Percentiles rank a stretch among this genome's conserved stretches.
These are phyloP conservation scores for Hypoxylon sp. DNA, from an alignment of 2,329 filamentous ascomycete genomes.

Conservation along the genomic window DNA sequence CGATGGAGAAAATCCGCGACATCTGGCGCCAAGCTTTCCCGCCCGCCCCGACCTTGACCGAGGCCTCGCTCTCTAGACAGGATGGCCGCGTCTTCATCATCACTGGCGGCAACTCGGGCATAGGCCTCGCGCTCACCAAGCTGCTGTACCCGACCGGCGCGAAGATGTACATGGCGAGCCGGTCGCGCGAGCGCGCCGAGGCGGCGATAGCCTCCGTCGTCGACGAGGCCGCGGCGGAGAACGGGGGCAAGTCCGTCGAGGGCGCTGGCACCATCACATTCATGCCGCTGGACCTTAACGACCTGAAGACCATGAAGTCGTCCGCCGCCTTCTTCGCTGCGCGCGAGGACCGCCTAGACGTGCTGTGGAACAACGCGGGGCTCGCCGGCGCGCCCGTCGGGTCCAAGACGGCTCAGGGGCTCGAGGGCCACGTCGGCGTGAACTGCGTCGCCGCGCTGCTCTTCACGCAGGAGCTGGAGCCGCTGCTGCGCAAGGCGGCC, in stretches of 20 bases:
- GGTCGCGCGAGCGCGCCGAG: not conserved
- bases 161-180: constrained; percentile 19
- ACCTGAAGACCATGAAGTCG: not conserved
- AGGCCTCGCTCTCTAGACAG: not conserved
- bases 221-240: not conserved
- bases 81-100: constrained; percentile 15
- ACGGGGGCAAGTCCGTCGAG: not conserved
- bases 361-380: constrained; percentile 1
- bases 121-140: constrained; percentile 10
- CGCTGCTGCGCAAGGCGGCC: not conserved
- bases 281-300: not conserved
- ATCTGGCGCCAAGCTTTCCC: not conserved
- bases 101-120: constrained; percentile 16
- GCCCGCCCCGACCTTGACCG: not conserved
- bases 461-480: constrained; percentile 5
- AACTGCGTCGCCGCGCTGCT: constrained; percentile 21
- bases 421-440: not conserved
- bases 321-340: not conserved
- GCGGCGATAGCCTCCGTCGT: not conserved
- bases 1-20: not conserved
- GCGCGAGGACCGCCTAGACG: not conserved
- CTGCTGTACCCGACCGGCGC: constrained; percentile 19
- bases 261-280: not conserved
- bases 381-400: not conserved
- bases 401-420: not conserved